Evolutionary conservation across 371 early-diverging fungal species (phyloP).

Genomic region (Phascolomyces articulosus): DNA sequence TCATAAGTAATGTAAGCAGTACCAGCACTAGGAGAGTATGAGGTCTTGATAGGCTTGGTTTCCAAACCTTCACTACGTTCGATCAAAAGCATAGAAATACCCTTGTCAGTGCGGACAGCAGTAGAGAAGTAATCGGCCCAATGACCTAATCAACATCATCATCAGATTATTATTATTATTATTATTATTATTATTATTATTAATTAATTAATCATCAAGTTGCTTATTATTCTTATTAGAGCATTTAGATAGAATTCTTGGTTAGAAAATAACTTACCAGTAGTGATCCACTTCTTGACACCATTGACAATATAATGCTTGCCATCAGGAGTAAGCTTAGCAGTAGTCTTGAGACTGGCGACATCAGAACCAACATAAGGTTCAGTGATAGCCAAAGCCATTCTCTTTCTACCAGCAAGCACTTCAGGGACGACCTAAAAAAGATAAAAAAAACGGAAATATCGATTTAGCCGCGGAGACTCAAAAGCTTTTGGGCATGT

Average conservation of each 20-base stretch:
- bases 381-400: slow-evolving; percentile 72
- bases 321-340: slow-evolving; percentile 72
- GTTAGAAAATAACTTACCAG: slow-evolving; percentile 52
- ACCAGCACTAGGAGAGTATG: slow-evolving; percentile 63
- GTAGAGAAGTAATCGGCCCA: slow-evolving; percentile 67
- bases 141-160: slow-evolving; percentile 9
- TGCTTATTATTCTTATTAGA: too few relatives aligned
- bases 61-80: slow-evolving; percentile 60
- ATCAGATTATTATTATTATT: neutral
- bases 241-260: too few relatives aligned
- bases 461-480: neutral
- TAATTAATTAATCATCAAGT: neutral
- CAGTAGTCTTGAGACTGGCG: slow-evolving; percentile 71
- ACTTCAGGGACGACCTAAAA: slow-evolving; percentile 66
- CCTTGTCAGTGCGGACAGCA: slow-evolving; percentile 65
- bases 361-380: slow-evolving; percentile 82
- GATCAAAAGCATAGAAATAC: slow-evolving; percentile 67
- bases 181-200: neutral
- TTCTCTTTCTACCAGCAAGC: slow-evolving; percentile 73
- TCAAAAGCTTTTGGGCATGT: neutral
- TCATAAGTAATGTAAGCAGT: slow-evolving; percentile 53
- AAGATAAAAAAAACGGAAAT: neutral
- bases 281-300: slow-evolving; percentile 82
- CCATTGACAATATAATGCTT: slow-evolving; percentile 74
- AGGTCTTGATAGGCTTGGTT: slow-evolving; percentile 66